Percentiles rank a stretch among this genome's conserved stretches.
Conservation (phyloP, 139 green algal species). For the Haematococcus sp. region DNA sequence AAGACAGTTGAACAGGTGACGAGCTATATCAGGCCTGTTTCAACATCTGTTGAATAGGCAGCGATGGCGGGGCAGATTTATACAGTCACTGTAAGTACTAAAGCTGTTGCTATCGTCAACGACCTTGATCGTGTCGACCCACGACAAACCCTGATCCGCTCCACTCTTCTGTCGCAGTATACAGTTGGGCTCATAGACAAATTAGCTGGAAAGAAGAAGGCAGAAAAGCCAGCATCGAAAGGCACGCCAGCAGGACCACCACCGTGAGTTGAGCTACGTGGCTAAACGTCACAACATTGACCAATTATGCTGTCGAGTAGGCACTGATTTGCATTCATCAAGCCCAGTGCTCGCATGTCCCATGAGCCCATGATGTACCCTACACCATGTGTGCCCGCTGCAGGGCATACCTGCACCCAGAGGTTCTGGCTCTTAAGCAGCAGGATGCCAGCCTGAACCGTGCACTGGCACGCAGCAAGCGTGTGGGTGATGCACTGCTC, state of each 20-base stretch:
- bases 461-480: background rate
- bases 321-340: too few relatives aligned
- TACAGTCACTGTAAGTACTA: too few relatives aligned
- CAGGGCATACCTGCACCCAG: conserved; percentile 1
- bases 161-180: background rate
- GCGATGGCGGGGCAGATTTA: too few relatives aligned
- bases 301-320: too few relatives aligned
- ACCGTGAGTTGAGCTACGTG: background rate
- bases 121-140: too few relatives aligned
- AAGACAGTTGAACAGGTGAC: too few relatives aligned
- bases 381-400: background rate
- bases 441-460: background rate
- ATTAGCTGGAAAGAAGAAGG: background rate
- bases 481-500: background rate
- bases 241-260: background rate
- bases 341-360: too few relatives aligned
- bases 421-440: conserved; percentile 3
- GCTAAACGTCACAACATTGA: too few relatives aligned
- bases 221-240: too few relatives aligned
- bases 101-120: too few relatives aligned
- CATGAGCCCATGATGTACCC: background rate
- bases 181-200: conserved; percentile 5
- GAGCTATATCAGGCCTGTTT: too few relatives aligned
- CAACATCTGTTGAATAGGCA: too few relatives aligned
- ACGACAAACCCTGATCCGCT: background rate